phyloP scores from a whole-genome alignment of 2,329 filamentous ascomycete species.

The Xylaria polymorpha region DNA sequence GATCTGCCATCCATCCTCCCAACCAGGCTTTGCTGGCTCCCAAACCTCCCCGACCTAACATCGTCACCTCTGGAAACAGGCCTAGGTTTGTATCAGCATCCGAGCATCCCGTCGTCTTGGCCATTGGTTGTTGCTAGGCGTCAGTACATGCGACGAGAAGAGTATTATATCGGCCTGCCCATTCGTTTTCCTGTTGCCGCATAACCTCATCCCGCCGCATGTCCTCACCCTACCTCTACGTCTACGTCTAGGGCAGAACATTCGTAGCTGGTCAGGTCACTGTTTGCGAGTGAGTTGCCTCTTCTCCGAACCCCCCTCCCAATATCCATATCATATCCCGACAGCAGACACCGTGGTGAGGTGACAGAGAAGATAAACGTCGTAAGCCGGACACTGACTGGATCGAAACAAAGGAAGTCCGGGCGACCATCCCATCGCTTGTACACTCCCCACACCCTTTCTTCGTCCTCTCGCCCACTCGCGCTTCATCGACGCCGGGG shows the following conservation, averaged over 20 bases:
- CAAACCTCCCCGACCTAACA: slow-evolving; percentile 29
- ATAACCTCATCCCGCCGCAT: slow-evolving; percentile 10
- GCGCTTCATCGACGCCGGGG: slow-evolving; percentile 10
- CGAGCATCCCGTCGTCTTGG: slow-evolving; percentile 8
- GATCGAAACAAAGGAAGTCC: slow-evolving; percentile 27
- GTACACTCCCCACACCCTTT: slow-evolving; percentile 12
- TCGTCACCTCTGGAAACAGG: slow-evolving; percentile 40
- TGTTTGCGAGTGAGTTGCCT: slow-evolving; percentile 19
- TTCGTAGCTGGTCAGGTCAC: slow-evolving; percentile 7
- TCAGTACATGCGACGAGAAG: slow-evolving; percentile 14
- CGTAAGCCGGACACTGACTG: slow-evolving; percentile 21
- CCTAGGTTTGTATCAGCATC: slow-evolving; percentile 44
- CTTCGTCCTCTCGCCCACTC: slow-evolving; percentile 8
- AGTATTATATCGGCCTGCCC: slow-evolving; percentile 1
- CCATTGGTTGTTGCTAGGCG: slow-evolving; percentile 17
- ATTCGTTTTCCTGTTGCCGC: neutral
- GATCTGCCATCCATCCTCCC: slow-evolving; percentile 20
- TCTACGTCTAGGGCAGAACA: slow-evolving; percentile 11
- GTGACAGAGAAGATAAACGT: neutral
- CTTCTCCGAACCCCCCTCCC: neutral
- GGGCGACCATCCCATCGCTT: slow-evolving; percentile 14
- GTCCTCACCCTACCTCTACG: slow-evolving; percentile 19
- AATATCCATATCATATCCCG: slow-evolving; percentile 6
- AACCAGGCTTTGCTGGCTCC: slow-evolving; percentile 27
- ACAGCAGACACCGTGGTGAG: neutral